These are phyloP conservation scores for Rhizophora apiculata DNA, from an alignment of 345 rosid species.

Conservation along the genomic window DNA sequence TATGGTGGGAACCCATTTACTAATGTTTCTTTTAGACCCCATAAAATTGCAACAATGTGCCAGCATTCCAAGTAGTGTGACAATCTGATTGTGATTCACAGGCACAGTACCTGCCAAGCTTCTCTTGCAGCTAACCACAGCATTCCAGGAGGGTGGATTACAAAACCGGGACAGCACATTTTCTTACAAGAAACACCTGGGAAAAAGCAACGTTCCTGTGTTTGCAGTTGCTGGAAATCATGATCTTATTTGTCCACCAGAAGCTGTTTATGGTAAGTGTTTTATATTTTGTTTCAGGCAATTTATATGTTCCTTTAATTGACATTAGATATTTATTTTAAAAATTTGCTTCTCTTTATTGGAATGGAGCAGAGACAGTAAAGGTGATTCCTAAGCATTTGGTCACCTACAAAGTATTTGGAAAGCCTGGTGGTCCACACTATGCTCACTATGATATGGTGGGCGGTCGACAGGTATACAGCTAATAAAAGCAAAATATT, in stretches of 20 bases:
- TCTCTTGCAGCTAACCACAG: conserved; percentile 64
- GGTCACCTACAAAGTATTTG: conserved; percentile 61
- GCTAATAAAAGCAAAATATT: conserved; percentile 6
- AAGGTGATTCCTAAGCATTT: conserved; percentile 59
- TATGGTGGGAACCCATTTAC: too few relatives aligned
- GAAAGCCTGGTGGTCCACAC: conserved; percentile 75
- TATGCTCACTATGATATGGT: conserved; percentile 83
- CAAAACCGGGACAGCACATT: conserved; percentile 54
- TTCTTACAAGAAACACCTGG: conserved; percentile 64
- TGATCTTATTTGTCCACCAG: conserved; percentile 77
- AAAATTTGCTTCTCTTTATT: neutral
- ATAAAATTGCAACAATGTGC: neutral
- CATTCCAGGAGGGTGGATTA: conserved; percentile 58
- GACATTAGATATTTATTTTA: neutral
- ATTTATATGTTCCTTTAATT: neutral
- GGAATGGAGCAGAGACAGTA: conserved; percentile 58
- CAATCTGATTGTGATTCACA: conserved; percentile 24
- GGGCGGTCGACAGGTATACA: conserved; percentile 57
- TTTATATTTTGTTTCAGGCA: neutral
- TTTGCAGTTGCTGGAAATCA: conserved; percentile 81
- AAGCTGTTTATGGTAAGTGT: conserved; percentile 73
- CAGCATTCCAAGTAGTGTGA: neutral
- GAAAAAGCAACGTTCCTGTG: conserved; percentile 66
- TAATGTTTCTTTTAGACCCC: neutral
- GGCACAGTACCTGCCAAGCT: conserved; percentile 76